Conservation (phyloP, 2,329 filamentous ascomycete genomes). For the Dactylonectria estremocensis region DNA sequence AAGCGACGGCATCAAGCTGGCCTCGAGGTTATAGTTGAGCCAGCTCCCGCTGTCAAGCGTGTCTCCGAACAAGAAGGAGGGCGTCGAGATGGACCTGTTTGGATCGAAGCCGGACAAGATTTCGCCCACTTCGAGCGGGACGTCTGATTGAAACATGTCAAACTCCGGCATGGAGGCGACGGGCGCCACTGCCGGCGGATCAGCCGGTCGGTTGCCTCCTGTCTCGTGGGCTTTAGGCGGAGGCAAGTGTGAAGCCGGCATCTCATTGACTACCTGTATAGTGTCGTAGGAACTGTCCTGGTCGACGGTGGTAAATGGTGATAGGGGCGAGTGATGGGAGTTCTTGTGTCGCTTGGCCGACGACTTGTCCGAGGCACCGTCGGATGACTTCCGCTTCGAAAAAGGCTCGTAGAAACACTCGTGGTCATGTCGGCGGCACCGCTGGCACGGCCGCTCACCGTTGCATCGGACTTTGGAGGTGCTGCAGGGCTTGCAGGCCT, state of each 20-base stretch:
- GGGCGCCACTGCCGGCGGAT: neutral
- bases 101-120: conserved; percentile 4
- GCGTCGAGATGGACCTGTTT: conserved; percentile 3
- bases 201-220: neutral
- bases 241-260: neutral
- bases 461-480: conserved; percentile 14
- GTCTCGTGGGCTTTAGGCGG: neutral
- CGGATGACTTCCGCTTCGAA: neutral
- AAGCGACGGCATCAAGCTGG: conserved; percentile 10
- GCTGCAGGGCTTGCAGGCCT: conserved; percentile 16
- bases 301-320: neutral
- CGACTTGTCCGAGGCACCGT: neutral
- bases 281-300: neutral
- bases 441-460: conserved; percentile 13
- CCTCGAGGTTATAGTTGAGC: neutral
- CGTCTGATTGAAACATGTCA: neutral
- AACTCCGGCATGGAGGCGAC: neutral
- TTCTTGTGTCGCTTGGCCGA: conserved; percentile 10
- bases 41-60: neutral
- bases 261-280: neutral
- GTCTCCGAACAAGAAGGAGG: conserved; percentile 4
- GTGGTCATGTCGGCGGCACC: neutral
- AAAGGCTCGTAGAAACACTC: conserved; percentile 11
- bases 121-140: neutral
- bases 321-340: neutral